These are phyloP conservation scores for Aureobasidium sp. DNA, from an alignment of 2,329 filamentous ascomycete genomes.

Conservation along the genomic window DNA sequence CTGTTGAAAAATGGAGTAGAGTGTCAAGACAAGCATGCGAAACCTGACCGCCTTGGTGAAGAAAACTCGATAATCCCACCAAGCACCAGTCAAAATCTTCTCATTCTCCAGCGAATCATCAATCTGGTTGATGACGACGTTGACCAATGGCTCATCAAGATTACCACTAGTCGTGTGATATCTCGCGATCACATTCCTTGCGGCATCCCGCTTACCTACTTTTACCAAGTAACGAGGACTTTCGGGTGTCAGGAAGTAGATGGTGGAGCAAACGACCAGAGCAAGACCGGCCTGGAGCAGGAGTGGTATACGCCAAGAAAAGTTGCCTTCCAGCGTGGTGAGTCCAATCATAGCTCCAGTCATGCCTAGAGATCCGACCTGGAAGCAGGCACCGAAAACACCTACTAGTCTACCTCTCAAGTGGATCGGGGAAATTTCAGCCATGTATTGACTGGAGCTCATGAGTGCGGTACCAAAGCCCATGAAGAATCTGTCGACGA, in stretches of 20 bases:
- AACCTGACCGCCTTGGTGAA: constrained; percentile 40
- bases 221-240: constrained; percentile 11
- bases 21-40: constrained; percentile 37
- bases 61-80: constrained; percentile 44
- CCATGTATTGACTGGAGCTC: constrained; percentile 36
- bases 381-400: constrained; percentile 43
- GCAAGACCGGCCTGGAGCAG: constrained; percentile 10
- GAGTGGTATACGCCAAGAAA: not conserved
- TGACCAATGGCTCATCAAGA: constrained; percentile 37
- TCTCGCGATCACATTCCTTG: constrained; percentile 28
- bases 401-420: constrained; percentile 41
- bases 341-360: constrained; percentile 40
- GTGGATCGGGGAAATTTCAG: constrained; percentile 29
- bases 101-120: constrained; percentile 38
- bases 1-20: constrained; percentile 43
- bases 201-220: not conserved
- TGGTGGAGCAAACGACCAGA: constrained; percentile 34
- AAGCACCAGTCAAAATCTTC: constrained; percentile 24
- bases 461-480: constrained; percentile 34
- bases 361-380: constrained; percentile 39
- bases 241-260: constrained; percentile 27
- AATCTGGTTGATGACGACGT: constrained; percentile 38
- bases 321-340: constrained; percentile 28
- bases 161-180: constrained; percentile 39
- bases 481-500: constrained; percentile 28